A percentile compares a stretch with the other conserved stretches of the same genome.
phyloP scores from a whole-genome alignment of 352 stramenopile genomes.

The Pythium apleroticum region DNA sequence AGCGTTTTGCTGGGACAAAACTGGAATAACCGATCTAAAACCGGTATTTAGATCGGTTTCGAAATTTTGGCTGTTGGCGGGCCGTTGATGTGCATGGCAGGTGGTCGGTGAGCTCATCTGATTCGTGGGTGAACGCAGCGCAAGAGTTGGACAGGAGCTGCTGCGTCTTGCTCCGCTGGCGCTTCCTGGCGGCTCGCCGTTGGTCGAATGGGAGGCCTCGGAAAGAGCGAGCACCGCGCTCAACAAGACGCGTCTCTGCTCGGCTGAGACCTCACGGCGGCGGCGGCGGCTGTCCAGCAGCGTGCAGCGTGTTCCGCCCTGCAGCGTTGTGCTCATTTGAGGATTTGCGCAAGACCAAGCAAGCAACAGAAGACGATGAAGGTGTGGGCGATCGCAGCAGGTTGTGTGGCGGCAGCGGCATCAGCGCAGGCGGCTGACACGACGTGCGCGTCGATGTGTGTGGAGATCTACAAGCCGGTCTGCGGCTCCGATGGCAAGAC shows the following conservation, averaged over 20 bases:
- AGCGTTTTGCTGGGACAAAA: constrained; percentile 15
- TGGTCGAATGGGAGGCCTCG: background rate
- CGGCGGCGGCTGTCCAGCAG: background rate
- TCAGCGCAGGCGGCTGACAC: constrained; percentile 1
- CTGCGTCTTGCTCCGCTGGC: background rate
- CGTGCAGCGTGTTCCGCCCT: background rate
- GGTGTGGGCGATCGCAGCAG: constrained; percentile 14
- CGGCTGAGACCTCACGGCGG: background rate
- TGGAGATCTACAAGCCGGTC: constrained; percentile 30
- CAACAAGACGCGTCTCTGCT: background rate
- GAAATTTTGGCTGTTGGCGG: background rate
- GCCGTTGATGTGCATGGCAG: background rate
- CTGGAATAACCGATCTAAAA: constrained; percentile 22
- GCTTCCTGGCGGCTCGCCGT: background rate
- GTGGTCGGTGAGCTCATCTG: constrained; percentile 11
- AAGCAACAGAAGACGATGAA: constrained; percentile 20
- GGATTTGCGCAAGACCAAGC: constrained; percentile 8
- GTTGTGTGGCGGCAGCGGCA: constrained; percentile 3
- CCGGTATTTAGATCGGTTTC: constrained; percentile 27
- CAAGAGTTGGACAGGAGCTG: background rate
- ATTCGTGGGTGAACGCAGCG: constrained; percentile 10
- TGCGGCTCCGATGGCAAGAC: constrained; percentile 32
- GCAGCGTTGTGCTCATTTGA: constrained; percentile 7
- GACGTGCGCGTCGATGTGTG: constrained; percentile 21
- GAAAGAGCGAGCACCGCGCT: background rate